Evolutionary conservation across 306 rosid genomes (phyloP).

Genomic region (Abrus precatorius): DNA sequence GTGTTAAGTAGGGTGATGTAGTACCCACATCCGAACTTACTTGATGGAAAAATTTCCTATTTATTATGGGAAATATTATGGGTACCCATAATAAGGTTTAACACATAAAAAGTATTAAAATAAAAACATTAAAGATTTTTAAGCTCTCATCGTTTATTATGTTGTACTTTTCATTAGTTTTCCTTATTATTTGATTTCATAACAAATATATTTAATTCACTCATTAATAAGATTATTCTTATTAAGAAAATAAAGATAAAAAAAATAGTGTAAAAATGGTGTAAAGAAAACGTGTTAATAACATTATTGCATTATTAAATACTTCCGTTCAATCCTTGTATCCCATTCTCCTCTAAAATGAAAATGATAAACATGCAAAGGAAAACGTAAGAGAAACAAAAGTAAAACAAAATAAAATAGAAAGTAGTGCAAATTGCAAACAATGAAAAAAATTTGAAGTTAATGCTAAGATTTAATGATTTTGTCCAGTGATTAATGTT

Average conservation of each 20-base stretch:
- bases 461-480: not conserved
- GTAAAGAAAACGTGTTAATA: not conserved
- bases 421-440: not conserved
- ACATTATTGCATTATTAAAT: not conserved
- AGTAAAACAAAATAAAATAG: not conserved
- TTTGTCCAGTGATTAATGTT: constrained; percentile 6
- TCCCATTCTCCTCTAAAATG: not conserved
- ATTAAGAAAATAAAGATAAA: not conserved
- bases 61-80: too few relatives aligned
- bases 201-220: not conserved
- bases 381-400: not conserved
- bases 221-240: too few relatives aligned
- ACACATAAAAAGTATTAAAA: not conserved
- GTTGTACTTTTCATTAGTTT: not conserved
- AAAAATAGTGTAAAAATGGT: not conserved
- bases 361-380: not conserved
- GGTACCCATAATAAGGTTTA: not conserved
- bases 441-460: not conserved
- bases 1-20: too few relatives aligned
- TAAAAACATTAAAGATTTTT: not conserved
- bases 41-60: too few relatives aligned
- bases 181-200: not conserved
- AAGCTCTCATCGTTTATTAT: not conserved
- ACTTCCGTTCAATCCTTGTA: not conserved
- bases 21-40: too few relatives aligned